Base-by-base conservation (phyloP, 2,329 filamentous ascomycete species). In the Aspergillus sp. region DNA sequence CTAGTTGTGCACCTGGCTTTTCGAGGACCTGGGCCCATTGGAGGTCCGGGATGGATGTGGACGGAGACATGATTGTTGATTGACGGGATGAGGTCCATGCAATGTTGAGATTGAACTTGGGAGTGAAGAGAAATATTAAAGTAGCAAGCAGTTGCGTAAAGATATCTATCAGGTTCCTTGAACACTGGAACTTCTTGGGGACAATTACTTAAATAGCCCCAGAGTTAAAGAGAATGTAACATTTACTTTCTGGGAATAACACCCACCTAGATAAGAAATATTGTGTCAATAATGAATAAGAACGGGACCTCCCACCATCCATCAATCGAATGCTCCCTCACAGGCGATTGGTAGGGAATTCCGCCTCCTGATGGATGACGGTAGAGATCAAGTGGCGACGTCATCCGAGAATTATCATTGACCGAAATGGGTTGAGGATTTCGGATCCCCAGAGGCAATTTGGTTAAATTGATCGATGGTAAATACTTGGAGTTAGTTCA, bases 1-100 rank as follows among this genome's bases (percentile, higher is more conserved):
- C 65, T n/a, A 73, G 80, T 81, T 87, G 85, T 56, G 87, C 88
- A 66, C 90, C 91, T 57, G 83, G 87, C 82, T 91, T 85, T 77
- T 96, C 90, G 68, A 95, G 82, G 67, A 98, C 90, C 78, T 95
- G 90, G 51, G 93, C 93, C 91, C 89, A 96, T 82, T 98, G 93
- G 76, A 87, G 87, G 51, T 83, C 85, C 58, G 93, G 93, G 70
- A 97, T 84, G 55, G 79, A 70, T 64, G 68, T 68, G 54, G 30
- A 30, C 8, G 27, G 27, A 11, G 27, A 30, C 27, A 30, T 56
- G 19, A 56, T 33, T 46, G 30, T 45, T 5, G 20, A 17, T 51
- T 12, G 12, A 19, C 15, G 24, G 24, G 6, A 11, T 19, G 44
- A 15, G 15, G n/a, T 46, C 30, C 1, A 46, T 15, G 15, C 11